Conservation (phyloP, 768 basidiomycete species). For the Candolleomyces eurysporus region DNA sequence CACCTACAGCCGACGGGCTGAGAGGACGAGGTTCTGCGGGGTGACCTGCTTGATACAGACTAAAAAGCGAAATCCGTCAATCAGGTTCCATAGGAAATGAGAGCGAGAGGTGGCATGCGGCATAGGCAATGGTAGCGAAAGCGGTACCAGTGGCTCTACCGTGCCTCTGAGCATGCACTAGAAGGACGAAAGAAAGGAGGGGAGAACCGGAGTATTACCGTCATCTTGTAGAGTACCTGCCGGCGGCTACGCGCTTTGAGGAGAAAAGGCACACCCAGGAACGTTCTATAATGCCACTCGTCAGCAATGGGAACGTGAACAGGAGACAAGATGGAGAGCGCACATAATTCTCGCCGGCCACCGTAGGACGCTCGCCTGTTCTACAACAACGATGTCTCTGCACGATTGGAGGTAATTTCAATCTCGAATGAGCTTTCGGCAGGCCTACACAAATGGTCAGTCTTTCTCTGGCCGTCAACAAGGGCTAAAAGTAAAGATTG, state of each 20-base stretch:
- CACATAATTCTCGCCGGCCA: constrained; percentile 45
- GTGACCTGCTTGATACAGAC: constrained; percentile 47
- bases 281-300: constrained; percentile 26
- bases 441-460: constrained; percentile 29
- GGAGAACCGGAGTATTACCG: neutral
- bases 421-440: constrained; percentile 47
- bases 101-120: constrained; percentile 25
- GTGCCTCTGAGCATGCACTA: constrained; percentile 54
- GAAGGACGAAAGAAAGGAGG: neutral
- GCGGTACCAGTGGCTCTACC: constrained; percentile 52
- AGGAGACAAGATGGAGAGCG: constrained; percentile 14
- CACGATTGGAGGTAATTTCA: constrained; percentile 49
- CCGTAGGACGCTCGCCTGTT: constrained; percentile 30
- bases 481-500: constrained; percentile 35
- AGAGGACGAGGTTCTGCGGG: constrained; percentile 49
- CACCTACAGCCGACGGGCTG: constrained; percentile 23
- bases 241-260: constrained; percentile 40
- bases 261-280: constrained; percentile 40
- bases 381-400: constrained; percentile 43
- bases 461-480: neutral
- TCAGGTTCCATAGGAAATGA: neutral
- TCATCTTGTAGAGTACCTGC: neutral
- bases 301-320: neutral
- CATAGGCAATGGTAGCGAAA: constrained; percentile 55
- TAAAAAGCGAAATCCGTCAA: too few species aligned